Conservation (phyloP, 768 basidiomycete genomes). For the Tulasnella calospora region DNA sequence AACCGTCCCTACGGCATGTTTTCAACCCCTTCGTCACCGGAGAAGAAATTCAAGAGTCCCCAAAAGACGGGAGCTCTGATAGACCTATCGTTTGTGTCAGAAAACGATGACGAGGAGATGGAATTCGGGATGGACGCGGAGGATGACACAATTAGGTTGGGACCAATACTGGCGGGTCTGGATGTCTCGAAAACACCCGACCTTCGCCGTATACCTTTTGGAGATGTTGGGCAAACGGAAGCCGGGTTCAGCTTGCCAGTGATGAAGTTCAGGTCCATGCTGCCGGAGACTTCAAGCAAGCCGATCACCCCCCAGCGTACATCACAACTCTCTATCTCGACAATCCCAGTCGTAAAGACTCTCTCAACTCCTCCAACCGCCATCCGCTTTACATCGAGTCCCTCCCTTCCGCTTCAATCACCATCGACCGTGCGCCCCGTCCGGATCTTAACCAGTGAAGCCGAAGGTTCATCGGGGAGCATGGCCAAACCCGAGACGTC, state of each 20-base stretch:
- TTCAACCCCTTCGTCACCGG: not conserved
- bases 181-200: not conserved
- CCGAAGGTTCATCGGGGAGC: not conserved
- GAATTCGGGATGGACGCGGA: not conserved
- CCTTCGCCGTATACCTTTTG: not conserved
- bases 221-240: not conserved
- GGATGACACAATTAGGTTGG: constrained; percentile 1
- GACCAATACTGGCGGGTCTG: not conserved
- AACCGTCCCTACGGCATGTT: constrained; percentile 15
- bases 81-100: not conserved
- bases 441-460: not conserved
- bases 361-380: not conserved
- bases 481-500: not conserved
- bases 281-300: not conserved
- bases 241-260: not conserved
- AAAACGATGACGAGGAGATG: not conserved
- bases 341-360: not conserved
- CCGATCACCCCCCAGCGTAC: not conserved
- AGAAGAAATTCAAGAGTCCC: not conserved
- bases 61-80: not conserved
- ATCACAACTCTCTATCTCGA: not conserved
- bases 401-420: not conserved
- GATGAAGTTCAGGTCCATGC: not conserved
- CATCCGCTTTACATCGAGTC: not conserved
- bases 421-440: not conserved